Conservation (phyloP, 1,284 basidiomycete species). For the Polyporus tsugae region DNA sequence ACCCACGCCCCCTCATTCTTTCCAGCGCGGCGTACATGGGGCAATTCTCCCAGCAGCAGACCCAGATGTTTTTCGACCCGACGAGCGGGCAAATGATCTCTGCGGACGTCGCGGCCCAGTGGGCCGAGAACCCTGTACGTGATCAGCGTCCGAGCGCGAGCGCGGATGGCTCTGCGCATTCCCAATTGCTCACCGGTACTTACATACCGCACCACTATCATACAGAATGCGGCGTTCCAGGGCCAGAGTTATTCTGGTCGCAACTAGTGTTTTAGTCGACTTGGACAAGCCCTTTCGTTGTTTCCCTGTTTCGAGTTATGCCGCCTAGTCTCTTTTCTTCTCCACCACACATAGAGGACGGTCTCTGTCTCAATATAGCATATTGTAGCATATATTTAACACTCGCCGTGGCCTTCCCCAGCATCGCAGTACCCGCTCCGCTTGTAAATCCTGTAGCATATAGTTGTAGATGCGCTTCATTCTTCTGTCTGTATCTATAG, state of each 20-base stretch:
- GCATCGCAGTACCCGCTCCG: constrained; percentile 2
- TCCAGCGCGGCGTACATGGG: constrained; percentile 22
- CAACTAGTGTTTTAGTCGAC: constrained; percentile 11
- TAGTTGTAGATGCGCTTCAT: constrained; percentile 6
- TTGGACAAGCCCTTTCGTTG: background rate
- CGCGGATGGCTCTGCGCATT: constrained; percentile 8
- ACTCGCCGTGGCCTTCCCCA: background rate
- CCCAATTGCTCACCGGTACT: constrained; percentile 12
- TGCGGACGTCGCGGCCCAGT: constrained; percentile 20
- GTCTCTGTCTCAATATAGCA: background rate
- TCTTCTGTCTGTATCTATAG: background rate
- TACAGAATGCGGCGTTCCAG: constrained; percentile 22
- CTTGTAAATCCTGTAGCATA: constrained; percentile 13
- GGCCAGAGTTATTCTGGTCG: constrained; percentile 22
- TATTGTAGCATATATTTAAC: constrained; percentile 30
- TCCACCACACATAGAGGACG: background rate
- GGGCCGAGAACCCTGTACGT: constrained; percentile 28
- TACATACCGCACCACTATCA: background rate
- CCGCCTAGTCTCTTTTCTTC: constrained; percentile 5
- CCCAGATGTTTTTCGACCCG: constrained; percentile 28
- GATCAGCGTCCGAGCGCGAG: constrained; percentile 7
- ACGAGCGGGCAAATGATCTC: constrained; percentile 27
- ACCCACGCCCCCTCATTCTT: background rate
- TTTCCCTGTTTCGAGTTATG: background rate
- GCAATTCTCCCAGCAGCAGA: constrained; percentile 22